Evolutionary conservation across 2,329 filamentous ascomycete genomes (phyloP).

Genomic region (Fusarium brachygibbosum): DNA sequence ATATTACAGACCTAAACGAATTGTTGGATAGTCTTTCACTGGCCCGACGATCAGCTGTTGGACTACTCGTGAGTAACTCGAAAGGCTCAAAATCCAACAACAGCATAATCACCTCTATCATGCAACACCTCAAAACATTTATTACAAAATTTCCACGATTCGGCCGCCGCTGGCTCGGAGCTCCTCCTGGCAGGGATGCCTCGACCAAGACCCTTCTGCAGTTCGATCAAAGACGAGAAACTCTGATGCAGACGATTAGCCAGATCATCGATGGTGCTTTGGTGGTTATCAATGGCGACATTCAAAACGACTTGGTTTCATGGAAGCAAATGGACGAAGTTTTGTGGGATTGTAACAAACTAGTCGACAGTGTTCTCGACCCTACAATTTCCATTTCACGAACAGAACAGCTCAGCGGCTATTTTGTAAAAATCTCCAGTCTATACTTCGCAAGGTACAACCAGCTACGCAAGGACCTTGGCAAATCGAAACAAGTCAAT

Average conservation of each 20-base stretch:
- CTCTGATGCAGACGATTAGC: constrained; percentile 65
- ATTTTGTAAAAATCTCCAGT: constrained; percentile 77
- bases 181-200: constrained; percentile 64
- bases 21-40: constrained; percentile 69
- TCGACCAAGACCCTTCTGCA: constrained; percentile 70
- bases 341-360: constrained; percentile 67
- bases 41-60: constrained; percentile 67
- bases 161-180: constrained; percentile 72
- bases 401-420: constrained; percentile 57
- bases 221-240: constrained; percentile 71
- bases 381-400: constrained; percentile 49
- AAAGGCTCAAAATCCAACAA: constrained; percentile 30
- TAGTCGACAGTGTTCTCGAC: constrained; percentile 67
- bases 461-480: constrained; percentile 61
- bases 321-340: constrained; percentile 71
- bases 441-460: constrained; percentile 76
- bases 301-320: constrained; percentile 61
- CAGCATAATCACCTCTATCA: constrained; percentile 42
- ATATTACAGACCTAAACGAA: constrained; percentile 71
- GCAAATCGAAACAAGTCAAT: constrained; percentile 54
- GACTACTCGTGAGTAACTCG: constrained; percentile 57
- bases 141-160: constrained; percentile 72
- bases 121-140: constrained; percentile 65
- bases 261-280: constrained; percentile 72
- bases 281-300: constrained; percentile 66